Base-by-base conservation (phyloP, 116 monocot species). In the Trichopus zeylanicus region DNA sequence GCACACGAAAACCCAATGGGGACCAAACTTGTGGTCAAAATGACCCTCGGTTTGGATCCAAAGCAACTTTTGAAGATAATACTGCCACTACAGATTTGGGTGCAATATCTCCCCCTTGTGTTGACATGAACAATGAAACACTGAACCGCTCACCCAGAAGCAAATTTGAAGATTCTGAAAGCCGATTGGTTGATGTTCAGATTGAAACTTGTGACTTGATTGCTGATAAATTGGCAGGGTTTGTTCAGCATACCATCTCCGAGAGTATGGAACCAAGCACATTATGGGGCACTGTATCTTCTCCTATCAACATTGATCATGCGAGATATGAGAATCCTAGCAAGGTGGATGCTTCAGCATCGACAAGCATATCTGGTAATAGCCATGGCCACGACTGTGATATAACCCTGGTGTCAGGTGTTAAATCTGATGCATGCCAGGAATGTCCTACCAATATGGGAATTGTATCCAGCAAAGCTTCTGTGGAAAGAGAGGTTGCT, bases 171-270 rank as follows among this genome's bases (percentile, higher is more conserved):
- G 52, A n/a, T 8, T 60, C 68, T 5, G 38, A 18, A 8, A 29
- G 46, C 16, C 57, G 66, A 57, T 56, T 37, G 16, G 23, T 60
- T 62, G 62, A 61, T 62, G 47, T 23, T 25, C 70, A 64, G 46
- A 38, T 49, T 49, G 66, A 58, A 48, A 70, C 60, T 38, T 29
- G 10, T 59, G 69, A 46, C 19, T 64, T 66, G 46, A 16, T 22
- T 59, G 24, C 29, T 66, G 26, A 25, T 51, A 72, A 62, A 59
- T 28, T 31, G 29, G 37, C 46, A 69, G 46, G 35, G 47, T 28
- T 60, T 64, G 34, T 59, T 51, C 64, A 62, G 46, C 65, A 35
- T 57, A 51, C 27, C 42, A 67, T 29, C 46, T 18, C 31, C 20
- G 21, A 56, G 34, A 53, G 63, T 31, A 49, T 33, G 10, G 46